Conservation (phyloP, 148 eudicot genomes). For the Amaranthus cruentus region DNA sequence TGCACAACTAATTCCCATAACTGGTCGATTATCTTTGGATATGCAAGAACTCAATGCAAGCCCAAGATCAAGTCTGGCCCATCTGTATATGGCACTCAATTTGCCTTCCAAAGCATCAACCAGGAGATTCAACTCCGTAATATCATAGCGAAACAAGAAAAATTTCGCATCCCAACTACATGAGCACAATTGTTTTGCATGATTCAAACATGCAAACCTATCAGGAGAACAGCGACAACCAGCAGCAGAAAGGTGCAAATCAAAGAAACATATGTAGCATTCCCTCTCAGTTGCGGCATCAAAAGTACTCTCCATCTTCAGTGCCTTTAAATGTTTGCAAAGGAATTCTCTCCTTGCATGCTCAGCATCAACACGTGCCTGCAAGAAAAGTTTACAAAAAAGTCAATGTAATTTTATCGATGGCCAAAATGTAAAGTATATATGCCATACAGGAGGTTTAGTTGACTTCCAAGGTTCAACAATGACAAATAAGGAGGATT, state of each 20-base stretch:
- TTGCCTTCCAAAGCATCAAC: conserved; percentile 97
- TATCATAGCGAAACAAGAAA: conserved; percentile 82
- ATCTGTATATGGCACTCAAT: conserved; percentile 83
- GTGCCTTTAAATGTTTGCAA: conserved; percentile 55
- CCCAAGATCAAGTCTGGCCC: conserved; percentile 87
- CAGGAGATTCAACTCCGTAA: conserved; percentile 63
- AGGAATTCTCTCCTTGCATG: conserved; percentile 71
- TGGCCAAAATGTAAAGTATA: not conserved
- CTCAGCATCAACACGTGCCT: conserved; percentile 87
- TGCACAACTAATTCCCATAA: conserved; percentile 24
- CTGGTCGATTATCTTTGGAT: conserved; percentile 44
- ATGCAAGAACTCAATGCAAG: conserved; percentile 63
- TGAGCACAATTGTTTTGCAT: conserved; percentile 78
- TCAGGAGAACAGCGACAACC: conserved; percentile 91
- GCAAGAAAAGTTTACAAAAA: conserved; percentile 18
- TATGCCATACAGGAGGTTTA: not conserved
- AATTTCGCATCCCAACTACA: conserved; percentile 72
- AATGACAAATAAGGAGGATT: too few species aligned
- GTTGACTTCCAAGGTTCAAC: too few species aligned
- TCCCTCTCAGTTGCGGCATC: conserved; percentile 88
- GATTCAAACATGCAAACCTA: conserved; percentile 81
- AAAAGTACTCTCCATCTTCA: conserved; percentile 84
- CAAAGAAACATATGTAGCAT: conserved; percentile 82
- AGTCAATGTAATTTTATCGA: not conserved
- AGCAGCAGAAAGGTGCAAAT: conserved; percentile 89